phyloP scores from a whole-genome alignment of 768 basidiomycete genomes.

The Megacollybia marginata region DNA sequence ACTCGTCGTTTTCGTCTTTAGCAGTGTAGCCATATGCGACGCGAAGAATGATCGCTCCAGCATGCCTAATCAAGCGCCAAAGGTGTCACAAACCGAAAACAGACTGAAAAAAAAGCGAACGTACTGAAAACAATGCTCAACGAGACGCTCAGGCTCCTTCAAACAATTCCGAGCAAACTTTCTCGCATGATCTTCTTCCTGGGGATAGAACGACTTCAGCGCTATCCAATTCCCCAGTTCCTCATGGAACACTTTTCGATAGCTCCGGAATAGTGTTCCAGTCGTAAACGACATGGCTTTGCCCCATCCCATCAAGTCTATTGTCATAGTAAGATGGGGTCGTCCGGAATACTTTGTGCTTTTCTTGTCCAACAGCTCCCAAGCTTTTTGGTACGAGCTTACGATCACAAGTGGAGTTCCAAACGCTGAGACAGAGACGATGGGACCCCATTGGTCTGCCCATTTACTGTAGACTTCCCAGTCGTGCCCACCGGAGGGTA shows the following conservation, averaged over 20 bases:
- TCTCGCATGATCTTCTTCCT: not conserved
- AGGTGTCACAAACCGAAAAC: constrained; percentile 18
- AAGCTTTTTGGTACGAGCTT: constrained; percentile 1
- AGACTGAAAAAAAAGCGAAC: constrained; percentile 9
- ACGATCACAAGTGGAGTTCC: constrained; percentile 1
- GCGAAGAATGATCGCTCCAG: too few relatives aligned
- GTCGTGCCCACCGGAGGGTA: constrained; percentile 13
- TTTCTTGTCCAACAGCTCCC: too few relatives aligned
- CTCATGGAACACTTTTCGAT: not conserved
- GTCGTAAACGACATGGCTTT: too few relatives aligned
- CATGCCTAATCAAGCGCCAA: constrained; percentile 19
- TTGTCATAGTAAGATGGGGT: not conserved
- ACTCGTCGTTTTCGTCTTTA: constrained; percentile 15
- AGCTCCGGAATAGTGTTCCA: not conserved
- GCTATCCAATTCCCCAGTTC: too few relatives aligned
- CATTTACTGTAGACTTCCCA: not conserved
- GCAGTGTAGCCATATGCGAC: too few relatives aligned
- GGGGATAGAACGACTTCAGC: too few relatives aligned
- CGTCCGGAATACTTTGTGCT: too few relatives aligned
- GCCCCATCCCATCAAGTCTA: not conserved
- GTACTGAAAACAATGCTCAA: not conserved
- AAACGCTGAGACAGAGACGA: not conserved
- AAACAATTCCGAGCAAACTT: not conserved
- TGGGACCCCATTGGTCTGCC: too few relatives aligned
- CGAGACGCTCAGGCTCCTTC: not conserved